Evolutionary conservation across 75 land plant species (phyloP), one percentile per base, ranked within the genome.

Genomic region (Sequoiadendron giganteum): DNA sequence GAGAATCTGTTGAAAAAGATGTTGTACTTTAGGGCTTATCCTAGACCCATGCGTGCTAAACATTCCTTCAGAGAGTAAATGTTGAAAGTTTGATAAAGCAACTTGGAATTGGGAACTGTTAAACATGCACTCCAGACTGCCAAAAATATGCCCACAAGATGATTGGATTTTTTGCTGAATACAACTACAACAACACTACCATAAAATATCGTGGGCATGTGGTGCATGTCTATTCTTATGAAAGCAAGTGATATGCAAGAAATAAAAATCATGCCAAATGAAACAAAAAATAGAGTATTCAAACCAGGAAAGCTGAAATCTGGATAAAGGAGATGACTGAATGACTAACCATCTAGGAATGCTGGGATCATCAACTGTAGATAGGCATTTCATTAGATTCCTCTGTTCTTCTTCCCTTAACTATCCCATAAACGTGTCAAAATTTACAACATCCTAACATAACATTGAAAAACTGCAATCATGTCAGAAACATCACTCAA

Each of bases 1-100:
- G 52, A 93, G 89, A 55, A 93, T 89, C 73, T 93, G 93, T 85
- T 89, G 93, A 90, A 87, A 93, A 88, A 91, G 93, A 78, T 92
- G 93, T 34, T 91, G 75, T 25, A 91, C 85, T 18, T 89, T 89
- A 34, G 88, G 90, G 70, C 90, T 89, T 25, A 89, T 32, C 56
- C 93, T 89, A 76, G 90, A 84, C 81, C 86, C 90, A 79, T 87
- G 70, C 11, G 89, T 81, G 83, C 92, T 93, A 88, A 93, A 93
- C 93, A 93, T 91, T 16, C 91, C 93, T 88, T 79, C 91, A 16
- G 89, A 87, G 2, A 91, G 87, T 76, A 93, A 89, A 36, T 91
- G 89, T 61, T 91, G 93, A 88, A 93, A 93, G 88, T 89, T 88
- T 54, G 89, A 58, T 49, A 91, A 65, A 77, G 93, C 90, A 55